A percentile compares a stretch with the other conserved stretches of the same genome.
These are phyloP conservation scores for Typha latifolia DNA, from an alignment of 176 grass and related monocot species.

Conservation along the genomic window DNA sequence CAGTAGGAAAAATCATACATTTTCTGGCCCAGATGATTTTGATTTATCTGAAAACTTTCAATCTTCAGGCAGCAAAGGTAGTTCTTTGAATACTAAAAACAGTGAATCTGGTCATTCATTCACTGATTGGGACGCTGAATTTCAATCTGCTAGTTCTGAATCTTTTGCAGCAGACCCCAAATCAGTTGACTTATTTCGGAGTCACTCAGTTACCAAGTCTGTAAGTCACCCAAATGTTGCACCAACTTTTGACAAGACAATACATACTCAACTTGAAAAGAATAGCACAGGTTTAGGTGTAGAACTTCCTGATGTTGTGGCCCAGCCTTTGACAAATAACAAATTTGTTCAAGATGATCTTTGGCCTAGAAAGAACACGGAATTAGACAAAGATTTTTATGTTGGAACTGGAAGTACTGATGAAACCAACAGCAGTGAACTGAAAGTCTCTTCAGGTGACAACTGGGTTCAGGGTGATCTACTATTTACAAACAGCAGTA, in stretches of 20 bases:
- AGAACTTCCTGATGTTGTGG: slow-evolving; percentile 28
- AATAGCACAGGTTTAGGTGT: slow-evolving; percentile 9
- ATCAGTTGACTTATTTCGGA: slow-evolving; percentile 48
- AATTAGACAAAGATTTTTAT: slow-evolving; percentile 6
- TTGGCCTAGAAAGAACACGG: slow-evolving; percentile 26
- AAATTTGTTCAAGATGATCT: slow-evolving; percentile 23
- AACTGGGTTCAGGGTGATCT: slow-evolving; percentile 12
- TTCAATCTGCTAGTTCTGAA: slow-evolving; percentile 36
- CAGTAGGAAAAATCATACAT: slow-evolving; percentile 20
- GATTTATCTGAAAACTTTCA: slow-evolving; percentile 10
- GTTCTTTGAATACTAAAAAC: slow-evolving; percentile 24
- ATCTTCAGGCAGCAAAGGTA: slow-evolving; percentile 13
- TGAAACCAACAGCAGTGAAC: slow-evolving; percentile 26
- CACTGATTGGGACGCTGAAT: slow-evolving; percentile 73
- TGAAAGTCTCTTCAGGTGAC: not conserved
- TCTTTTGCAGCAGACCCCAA: slow-evolving; percentile 17
- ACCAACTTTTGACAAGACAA: slow-evolving; percentile 10
- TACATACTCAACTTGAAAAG: slow-evolving; percentile 34
- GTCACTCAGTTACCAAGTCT: slow-evolving; percentile 13
- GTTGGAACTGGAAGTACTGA: slow-evolving; percentile 2
- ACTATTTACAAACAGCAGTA: not conserved
- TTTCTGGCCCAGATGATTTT: slow-evolving; percentile 21
- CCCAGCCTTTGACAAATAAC: slow-evolving; percentile 20
- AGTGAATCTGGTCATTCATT: slow-evolving; percentile 40
- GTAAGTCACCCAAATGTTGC: slow-evolving; percentile 19